Evolutionary conservation across 202 grass and related monocot genomes (phyloP).

Genomic region (Alloteropsis angusta): DNA sequence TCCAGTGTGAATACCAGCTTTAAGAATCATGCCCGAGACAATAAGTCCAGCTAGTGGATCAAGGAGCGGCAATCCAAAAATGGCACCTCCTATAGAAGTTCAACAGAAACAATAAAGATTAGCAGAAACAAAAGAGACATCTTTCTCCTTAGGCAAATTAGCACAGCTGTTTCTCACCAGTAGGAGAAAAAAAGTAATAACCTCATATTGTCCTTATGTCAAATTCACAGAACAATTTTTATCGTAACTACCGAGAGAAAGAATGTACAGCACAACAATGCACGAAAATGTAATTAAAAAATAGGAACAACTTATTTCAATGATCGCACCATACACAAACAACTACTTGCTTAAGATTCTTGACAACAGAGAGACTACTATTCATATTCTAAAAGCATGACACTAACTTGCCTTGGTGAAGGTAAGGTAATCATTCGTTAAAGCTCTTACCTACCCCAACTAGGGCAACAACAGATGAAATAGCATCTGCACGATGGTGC

Average conservation of each 20-base stretch:
- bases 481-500: slow-evolving; percentile 86
- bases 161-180: neutral
- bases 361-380: neutral
- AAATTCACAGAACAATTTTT: slow-evolving; percentile 10
- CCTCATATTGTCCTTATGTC: neutral
- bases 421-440: neutral
- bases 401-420: neutral
- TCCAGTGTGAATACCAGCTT: slow-evolving; percentile 83
- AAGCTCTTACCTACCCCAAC: slow-evolving; percentile 81
- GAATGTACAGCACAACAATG: slow-evolving; percentile 1
- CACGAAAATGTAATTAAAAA: slow-evolving; percentile 9
- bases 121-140: neutral
- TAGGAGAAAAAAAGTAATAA: neutral
- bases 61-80: slow-evolving; percentile 74
- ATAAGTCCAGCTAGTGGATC: slow-evolving; percentile 92
- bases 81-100: slow-evolving; percentile 55
- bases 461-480: slow-evolving; percentile 89
- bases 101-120: neutral
- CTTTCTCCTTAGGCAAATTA: slow-evolving; percentile 1
- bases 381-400: slow-evolving; percentile 6
- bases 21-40: slow-evolving; percentile 91
- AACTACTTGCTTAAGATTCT: slow-evolving; percentile 3
- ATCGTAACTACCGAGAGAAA: neutral
- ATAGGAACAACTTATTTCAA: neutral
- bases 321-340: neutral